Percentiles rank a stretch among this genome's conserved stretches.
These are phyloP conservation scores for Parachaetomium inaequale DNA, from an alignment of 495 filamentous ascomycete genomes.

Conservation along the genomic window DNA sequence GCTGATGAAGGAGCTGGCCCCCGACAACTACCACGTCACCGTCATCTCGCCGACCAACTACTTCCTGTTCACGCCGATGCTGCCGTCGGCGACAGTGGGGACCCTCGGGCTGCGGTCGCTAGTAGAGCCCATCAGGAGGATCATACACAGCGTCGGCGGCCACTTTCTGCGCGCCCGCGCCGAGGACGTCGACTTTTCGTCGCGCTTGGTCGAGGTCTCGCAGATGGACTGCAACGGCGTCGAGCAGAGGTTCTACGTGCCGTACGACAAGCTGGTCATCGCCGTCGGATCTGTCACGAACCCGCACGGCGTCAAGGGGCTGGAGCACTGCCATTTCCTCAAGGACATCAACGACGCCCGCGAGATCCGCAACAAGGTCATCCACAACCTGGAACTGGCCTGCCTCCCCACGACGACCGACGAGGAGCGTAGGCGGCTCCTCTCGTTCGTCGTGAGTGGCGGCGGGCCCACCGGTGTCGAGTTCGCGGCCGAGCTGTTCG, in stretches of 20 bases:
- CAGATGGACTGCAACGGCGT: constrained; percentile 68
- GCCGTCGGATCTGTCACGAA: constrained; percentile 91
- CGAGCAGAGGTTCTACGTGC: constrained; percentile 80
- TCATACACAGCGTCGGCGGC: constrained; percentile 70
- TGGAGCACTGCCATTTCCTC: constrained; percentile 91
- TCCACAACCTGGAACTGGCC: constrained; percentile 88
- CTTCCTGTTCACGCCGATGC: constrained; percentile 97
- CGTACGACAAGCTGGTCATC: constrained; percentile 97
- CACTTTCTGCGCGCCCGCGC: constrained; percentile 88
- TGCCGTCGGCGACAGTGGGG: constrained; percentile 93
- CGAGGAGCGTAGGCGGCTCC: constrained; percentile 76
- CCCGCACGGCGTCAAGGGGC: constrained; percentile 90
- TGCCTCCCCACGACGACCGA: constrained; percentile 89
- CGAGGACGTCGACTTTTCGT: constrained; percentile 83
- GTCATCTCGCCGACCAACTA: constrained; percentile 93
- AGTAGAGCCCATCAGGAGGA: constrained; percentile 87
- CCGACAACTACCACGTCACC: constrained; percentile 89
- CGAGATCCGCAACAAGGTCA: constrained; percentile 80
- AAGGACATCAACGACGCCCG: constrained; percentile 93
- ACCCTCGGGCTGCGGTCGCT: constrained; percentile 87
- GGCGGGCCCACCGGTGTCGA: constrained; percentile 97
- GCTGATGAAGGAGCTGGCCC: constrained; percentile 82
- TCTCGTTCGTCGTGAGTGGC: constrained; percentile 93
- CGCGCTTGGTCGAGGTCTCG: constrained; percentile 82
- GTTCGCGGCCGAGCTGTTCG: constrained; percentile 94